Evolutionary conservation across 2,329 filamentous ascomycete genomes (phyloP).

Genomic region (Chalara sp.): DNA sequence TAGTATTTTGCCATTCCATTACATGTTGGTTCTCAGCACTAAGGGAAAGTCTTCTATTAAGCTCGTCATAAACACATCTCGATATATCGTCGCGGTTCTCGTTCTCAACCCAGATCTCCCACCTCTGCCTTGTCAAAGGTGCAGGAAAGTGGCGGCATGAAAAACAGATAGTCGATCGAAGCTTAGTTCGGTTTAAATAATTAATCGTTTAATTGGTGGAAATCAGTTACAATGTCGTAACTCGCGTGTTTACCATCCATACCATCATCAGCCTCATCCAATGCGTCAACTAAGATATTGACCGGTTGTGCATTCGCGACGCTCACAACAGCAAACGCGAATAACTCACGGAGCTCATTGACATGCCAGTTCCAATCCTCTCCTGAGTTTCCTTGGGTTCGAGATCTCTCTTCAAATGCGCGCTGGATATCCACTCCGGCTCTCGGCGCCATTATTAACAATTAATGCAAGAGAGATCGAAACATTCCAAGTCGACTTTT

Average conservation of each 20-base stretch:
- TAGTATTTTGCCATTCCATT: neutral
- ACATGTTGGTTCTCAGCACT: too few relatives aligned
- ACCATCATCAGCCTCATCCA: conserved; percentile 7
- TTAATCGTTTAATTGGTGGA: too few relatives aligned
- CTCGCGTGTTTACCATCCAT: neutral
- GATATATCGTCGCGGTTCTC: conserved; percentile 28
- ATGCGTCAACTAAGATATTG: conserved; percentile 9
- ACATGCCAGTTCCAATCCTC: conserved; percentile 5
- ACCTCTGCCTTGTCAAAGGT: conserved; percentile 2
- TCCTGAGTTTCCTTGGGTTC: neutral
- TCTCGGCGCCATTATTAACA: neutral
- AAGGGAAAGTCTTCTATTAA: conserved; percentile 8
- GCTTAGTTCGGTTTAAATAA: neutral
- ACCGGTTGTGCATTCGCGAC: neutral
- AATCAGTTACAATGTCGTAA: neutral
- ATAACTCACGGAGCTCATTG: conserved; percentile 4
- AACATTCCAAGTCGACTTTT: neutral
- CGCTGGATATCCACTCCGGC: neutral
- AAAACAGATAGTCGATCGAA: conserved; percentile 10
- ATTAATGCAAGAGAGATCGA: neutral
- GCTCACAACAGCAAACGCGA: neutral
- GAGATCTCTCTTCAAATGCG: neutral
- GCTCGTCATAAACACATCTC: conserved; percentile 19
- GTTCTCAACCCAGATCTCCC: conserved; percentile 24
- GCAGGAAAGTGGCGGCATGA: conserved; percentile 19